phyloP scores from a whole-genome alignment of 176 grass and related monocot genomes.

The Eleusine coracana region DNA sequence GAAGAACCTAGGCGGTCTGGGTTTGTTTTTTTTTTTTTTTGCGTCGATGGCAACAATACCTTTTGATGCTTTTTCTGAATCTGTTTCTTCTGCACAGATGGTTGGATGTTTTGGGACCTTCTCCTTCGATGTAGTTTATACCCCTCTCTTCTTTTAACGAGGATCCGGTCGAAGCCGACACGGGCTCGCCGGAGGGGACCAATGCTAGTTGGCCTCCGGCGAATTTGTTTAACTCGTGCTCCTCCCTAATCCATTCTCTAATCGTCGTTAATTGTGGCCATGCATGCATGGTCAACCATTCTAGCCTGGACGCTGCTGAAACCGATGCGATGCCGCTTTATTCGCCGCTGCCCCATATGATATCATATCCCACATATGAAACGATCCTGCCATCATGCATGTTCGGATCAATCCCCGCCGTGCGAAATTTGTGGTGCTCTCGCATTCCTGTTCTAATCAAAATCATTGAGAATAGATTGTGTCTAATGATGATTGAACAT shows the following conservation, averaged over 20 bases:
- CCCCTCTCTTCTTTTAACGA: constrained; percentile 38
- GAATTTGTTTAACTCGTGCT: constrained; percentile 19
- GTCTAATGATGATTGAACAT: background rate
- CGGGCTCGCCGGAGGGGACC: constrained; percentile 20
- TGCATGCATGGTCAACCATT: background rate
- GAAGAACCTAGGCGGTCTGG: background rate
- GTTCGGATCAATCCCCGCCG: background rate
- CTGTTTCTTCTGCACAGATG: constrained; percentile 8
- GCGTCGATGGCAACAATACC: background rate
- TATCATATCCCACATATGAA: background rate
- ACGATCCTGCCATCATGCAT: constrained; percentile 14
- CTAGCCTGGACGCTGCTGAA: constrained; percentile 20
- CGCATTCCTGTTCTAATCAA: background rate
- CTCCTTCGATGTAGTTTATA: background rate
- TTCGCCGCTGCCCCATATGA: background rate
- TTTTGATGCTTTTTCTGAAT: background rate
- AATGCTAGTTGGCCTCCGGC: constrained; percentile 45
- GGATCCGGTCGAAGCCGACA: constrained; percentile 35
- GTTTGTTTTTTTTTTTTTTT: background rate
- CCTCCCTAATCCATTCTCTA: background rate
- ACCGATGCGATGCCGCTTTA: constrained; percentile 33
- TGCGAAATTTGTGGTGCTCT: background rate
- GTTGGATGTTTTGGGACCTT: constrained; percentile 25
- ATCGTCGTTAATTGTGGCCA: constrained; percentile 1
- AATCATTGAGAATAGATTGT: background rate